Evolutionary conservation across 2,329 filamentous ascomycete species (phyloP).

Genomic region (Dryadomyces sulphureus): DNA sequence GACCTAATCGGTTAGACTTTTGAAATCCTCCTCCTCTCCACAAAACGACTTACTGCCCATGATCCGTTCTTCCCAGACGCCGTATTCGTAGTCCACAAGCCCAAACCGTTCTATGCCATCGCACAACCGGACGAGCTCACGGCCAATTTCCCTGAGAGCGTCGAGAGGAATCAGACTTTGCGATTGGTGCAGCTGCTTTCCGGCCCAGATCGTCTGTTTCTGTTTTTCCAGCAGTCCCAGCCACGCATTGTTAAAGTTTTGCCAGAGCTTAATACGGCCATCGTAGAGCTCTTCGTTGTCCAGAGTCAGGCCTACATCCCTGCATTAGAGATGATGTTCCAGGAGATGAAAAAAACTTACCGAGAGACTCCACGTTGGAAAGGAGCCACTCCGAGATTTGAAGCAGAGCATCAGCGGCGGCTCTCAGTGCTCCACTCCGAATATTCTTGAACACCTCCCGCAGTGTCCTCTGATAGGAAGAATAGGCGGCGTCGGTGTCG

Average conservation of each 20-base stretch:
- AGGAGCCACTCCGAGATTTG: slow-evolving; percentile 41
- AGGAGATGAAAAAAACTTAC: slow-evolving; percentile 25
- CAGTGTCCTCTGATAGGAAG: slow-evolving; percentile 45
- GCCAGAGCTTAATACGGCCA: slow-evolving; percentile 75
- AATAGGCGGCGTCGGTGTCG: slow-evolving; percentile 48
- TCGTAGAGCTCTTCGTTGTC: slow-evolving; percentile 65
- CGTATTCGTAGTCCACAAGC: slow-evolving; percentile 95
- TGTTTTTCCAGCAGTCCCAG: slow-evolving; percentile 70
- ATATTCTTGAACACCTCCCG: slow-evolving; percentile 59
- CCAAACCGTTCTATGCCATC: slow-evolving; percentile 80
- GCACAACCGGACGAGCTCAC: slow-evolving; percentile 67
- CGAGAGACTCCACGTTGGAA: slow-evolving; percentile 37
- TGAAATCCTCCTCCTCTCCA: background rate
- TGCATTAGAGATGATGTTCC: too few relatives aligned
- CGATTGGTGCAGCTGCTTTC: slow-evolving; percentile 38
- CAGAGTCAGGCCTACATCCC: slow-evolving; percentile 55
- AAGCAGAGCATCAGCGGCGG: slow-evolving; percentile 36
- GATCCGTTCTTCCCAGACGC: slow-evolving; percentile 90
- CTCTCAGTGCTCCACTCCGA: slow-evolving; percentile 33
- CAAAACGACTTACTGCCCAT: slow-evolving; percentile 49
- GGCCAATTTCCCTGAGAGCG: slow-evolving; percentile 63
- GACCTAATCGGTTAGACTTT: background rate
- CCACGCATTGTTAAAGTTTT: slow-evolving; percentile 91
- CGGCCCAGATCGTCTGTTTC: slow-evolving; percentile 54
- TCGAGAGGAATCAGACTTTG: slow-evolving; percentile 54